Base-by-base conservation (phyloP, 352 stramenopile genomes). In the Pythium vanterpoolii region DNA sequence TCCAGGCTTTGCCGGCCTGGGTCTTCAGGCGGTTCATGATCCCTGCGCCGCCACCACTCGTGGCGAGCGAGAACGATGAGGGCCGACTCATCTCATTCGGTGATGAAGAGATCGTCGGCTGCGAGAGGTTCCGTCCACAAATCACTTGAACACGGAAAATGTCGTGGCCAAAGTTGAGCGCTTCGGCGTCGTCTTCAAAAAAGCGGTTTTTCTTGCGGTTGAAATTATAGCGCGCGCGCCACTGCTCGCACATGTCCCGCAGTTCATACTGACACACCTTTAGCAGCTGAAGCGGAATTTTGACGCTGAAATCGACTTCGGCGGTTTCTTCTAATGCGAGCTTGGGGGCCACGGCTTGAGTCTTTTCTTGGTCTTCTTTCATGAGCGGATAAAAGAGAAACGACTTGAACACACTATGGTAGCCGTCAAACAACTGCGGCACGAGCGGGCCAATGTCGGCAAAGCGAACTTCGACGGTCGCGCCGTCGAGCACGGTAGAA, bases 271-370 rank as follows among this genome's bases (percentile, higher is more conserved):
- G 77, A 43, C 83, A 93, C 21, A 92, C 72, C 1, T 68, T 76
- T 26, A 95, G 74, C 52, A 95, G 67, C 55, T 92, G 81, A 30
- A 93, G 63, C 31, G 86, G 86, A 40, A 95, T 83, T 44, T 85
- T 88, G 7, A 91, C 81, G 44, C 81, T 95, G 23, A 81, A 88
- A 19, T 88, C 83, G 1, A 95, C 81, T 48, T 95, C 86, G 0
- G 75, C 70, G 3, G 77, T 79, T 57, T 95, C 83, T 68, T 95
- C 86, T 18, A 90, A 68, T n/a, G 74, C 83, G 18, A 92, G 51
- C 45, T 89, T 92, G 1, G 79, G 76, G 1, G 76, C 74, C 4
- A 75, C 71, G 9, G 57, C 68, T 46, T 83, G 75, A 28, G 76
- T 66, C 6, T 75, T 61, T 16, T 73, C 66, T 34, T 84, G 70